Base-by-base conservation (phyloP, 495 filamentous ascomycete species). In the Pyrenopolyporus hunteri region DNA sequence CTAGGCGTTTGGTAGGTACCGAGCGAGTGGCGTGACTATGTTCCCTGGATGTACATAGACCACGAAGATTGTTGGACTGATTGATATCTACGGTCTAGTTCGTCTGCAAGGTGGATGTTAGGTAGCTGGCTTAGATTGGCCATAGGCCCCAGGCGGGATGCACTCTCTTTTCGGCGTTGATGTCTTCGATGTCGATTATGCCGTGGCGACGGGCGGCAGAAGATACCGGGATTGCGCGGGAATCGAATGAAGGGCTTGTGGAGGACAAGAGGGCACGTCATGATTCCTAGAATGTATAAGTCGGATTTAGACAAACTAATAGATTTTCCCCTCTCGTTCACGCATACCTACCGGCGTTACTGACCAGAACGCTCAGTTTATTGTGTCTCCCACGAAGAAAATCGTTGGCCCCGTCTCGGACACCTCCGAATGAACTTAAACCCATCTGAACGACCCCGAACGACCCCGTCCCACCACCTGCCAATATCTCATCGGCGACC, bases 91-190 rank as follows among this genome's bases (percentile, higher is more conserved):
- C 64, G 26, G 47, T 72, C 68, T 14, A 73, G 22, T 42, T 73
- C 57, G 44, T 63, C 63, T 11, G 62, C 50, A 22, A 70, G 59
- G 50, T 58, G 68, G 43, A 83, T 74, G 59, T 42, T 42, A 10
- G 59, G 20, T 42, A 10, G 80, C 81, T 4, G 76, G 76, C 69
- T 86, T 85, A 13, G 72, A 75, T 32, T 79, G 74, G 3, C 73
- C 28, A 28, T 67, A 67, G 8, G 40, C 23, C 11, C 23, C 48
- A 16, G 55, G 13, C 33, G 57, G 48, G 14, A 14, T 42, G 46
- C 57, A 66, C 53, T 63, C 53, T 52, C 9, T 63, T 26, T 13
- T 63, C 58, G 26, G 49, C 59, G 33, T 48, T 57, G 14, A 59
- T 72, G 63, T 85, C 79, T 63, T 77, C 68, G 46, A 78, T 76